Base-by-base conservation (phyloP, 2,329 filamentous ascomycete genomes). In the Aspergillus puulaauensis region DNA sequence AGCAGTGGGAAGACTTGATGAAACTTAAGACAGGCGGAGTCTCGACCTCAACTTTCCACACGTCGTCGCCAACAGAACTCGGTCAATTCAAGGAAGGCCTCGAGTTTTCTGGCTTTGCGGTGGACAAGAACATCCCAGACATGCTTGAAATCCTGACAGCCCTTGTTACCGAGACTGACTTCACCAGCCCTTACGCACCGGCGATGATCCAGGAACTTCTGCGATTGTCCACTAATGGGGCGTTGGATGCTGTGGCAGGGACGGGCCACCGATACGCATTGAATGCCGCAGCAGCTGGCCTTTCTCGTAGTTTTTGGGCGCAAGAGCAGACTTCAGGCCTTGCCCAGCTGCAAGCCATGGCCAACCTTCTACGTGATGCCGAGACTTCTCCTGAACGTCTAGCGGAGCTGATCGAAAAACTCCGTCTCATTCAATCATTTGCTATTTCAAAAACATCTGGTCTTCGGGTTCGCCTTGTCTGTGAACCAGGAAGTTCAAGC, bases 1-100 rank as follows among this genome's bases (percentile, higher is more conserved):
- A 97, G 73, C 88, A 97, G 73, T 84, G 98, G 52, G 95, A 99
- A 74, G 95, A 98, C 69, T 77, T 93, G 55, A 97, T 99, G 73
- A 98, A 98, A 74, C 83, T 98, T 31, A 96, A 96, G 78, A 98
- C 95, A 1, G 95, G 95, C 19, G 95, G 95, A 9, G 85, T 99
- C 39, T 90, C 88, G 3, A 87, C 96, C 15, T 87, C 89, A 1
- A 93, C 96, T 65, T 90, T 96, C 75, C 85, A 89, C n/a, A 87
- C 89, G 0, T 85, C 93, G 0, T 91, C 87, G 2, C 91, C 93
- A 0, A 83, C 82, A 1, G 85, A 93, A 63, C 86, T 90, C 54
- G 82, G 83, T 31, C 79, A 83, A 24, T 89, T 87, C 8, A 86
- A 84, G 17, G 95, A 99, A 75, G 95, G 95, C 0, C 79, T 99